phyloP scores from a whole-genome alignment of 1,284 basidiomycete genomes.

The Cystobasidium pallidum region DNA sequence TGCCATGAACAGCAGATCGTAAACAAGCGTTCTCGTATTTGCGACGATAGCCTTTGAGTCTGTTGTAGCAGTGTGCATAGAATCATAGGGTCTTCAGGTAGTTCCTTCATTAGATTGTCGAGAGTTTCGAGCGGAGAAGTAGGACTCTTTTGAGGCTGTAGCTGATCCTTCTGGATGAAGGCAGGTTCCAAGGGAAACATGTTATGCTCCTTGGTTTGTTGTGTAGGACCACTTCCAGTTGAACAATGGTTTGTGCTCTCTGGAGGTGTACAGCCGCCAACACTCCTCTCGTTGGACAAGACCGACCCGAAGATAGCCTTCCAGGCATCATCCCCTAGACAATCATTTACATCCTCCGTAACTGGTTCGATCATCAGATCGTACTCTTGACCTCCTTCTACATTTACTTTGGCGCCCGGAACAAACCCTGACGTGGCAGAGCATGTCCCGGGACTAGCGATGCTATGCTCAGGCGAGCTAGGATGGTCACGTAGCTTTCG shows the following conservation, averaged over 20 bases:
- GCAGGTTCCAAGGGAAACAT: too few species aligned
- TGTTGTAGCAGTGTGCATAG: background rate
- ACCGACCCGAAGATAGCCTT: background rate
- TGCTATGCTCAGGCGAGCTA: background rate
- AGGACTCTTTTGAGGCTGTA: background rate
- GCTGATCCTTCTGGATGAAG: too few species aligned
- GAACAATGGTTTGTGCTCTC: background rate
- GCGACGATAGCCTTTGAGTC: background rate
- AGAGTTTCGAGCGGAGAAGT: background rate
- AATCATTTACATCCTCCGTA: background rate
- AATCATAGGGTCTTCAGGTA: background rate
- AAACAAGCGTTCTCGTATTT: background rate
- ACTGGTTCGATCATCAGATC: background rate
- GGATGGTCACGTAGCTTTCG: constrained; percentile 1
- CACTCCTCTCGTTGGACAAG: background rate
- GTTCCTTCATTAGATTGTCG: background rate
- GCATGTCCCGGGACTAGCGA: background rate
- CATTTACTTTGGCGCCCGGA: background rate
- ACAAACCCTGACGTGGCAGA: background rate
- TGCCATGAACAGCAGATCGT: background rate
- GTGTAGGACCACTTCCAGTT: background rate
- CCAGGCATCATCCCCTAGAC: background rate
- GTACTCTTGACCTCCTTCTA: background rate
- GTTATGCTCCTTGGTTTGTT: too few species aligned
- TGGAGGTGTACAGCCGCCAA: background rate